These are phyloP conservation scores for Somion occarium DNA, from an alignment of 1,284 basidiomycete species.

Conservation along the genomic window DNA sequence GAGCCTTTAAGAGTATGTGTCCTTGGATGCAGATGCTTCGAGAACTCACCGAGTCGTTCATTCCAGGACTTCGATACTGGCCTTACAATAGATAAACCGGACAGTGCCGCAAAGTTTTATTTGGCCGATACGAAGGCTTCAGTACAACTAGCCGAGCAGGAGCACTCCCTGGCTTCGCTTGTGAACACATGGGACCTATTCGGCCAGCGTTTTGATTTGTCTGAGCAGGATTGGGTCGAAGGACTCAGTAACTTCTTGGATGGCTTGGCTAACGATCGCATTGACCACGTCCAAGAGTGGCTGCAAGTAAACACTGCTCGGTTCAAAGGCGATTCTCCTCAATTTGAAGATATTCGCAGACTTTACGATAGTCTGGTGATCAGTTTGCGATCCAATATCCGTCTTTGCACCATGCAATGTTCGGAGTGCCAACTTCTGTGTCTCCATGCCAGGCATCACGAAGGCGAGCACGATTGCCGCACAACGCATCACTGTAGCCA, in stretches of 20 bases:
- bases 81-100: slow-evolving; percentile 29
- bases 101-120: slow-evolving; percentile 33
- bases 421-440: slow-evolving; percentile 43
- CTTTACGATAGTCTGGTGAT: slow-evolving; percentile 36
- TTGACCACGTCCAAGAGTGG: slow-evolving; percentile 46
- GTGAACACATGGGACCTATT: slow-evolving; percentile 29
- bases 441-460: slow-evolving; percentile 39
- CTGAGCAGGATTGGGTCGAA: slow-evolving; percentile 38
- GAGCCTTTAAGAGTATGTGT: slow-evolving; percentile 45
- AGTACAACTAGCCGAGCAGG: slow-evolving; percentile 20
- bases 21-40: neutral
- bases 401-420: slow-evolving; percentile 47
- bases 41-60: neutral
- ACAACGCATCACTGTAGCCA: slow-evolving; percentile 43
- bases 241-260: slow-evolving; percentile 35
- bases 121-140: slow-evolving; percentile 19
- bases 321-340: slow-evolving; percentile 32
- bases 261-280: slow-evolving; percentile 16
- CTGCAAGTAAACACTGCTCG: slow-evolving; percentile 41
- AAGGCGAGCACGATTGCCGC: slow-evolving; percentile 41
- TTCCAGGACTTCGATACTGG: slow-evolving; percentile 48
- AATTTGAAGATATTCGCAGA: slow-evolving; percentile 42
- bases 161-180: slow-evolving; percentile 27
- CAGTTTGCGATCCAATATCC: slow-evolving; percentile 39
- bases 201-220: slow-evolving; percentile 24